A percentile compares a stretch with the other conserved stretches of the same genome.
These are phyloP conservation scores for Talaromyces stipitatus DNA, from an alignment of 495 filamentous ascomycete species.

Conservation along the genomic window DNA sequence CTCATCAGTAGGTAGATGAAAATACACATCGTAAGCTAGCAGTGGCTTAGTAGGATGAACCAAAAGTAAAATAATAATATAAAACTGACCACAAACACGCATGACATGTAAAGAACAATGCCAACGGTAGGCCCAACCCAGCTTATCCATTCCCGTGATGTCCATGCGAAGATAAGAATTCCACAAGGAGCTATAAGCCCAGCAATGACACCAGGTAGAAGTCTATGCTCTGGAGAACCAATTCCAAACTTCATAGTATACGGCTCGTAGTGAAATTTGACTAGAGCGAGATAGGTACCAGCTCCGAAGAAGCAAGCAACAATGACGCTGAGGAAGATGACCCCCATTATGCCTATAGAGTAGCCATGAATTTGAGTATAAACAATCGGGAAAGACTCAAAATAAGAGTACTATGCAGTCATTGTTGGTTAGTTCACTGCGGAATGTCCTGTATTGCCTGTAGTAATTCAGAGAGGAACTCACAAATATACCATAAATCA, in stretches of 20 bases:
- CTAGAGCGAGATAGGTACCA: conserved; percentile 43
- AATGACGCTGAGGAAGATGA: conserved; percentile 58
- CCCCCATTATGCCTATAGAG: conserved; percentile 51
- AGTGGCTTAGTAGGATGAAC: too few relatives aligned
- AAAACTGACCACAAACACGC: conserved; percentile 38
- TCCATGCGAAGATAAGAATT: conserved; percentile 32
- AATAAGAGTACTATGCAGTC: conserved; percentile 60
- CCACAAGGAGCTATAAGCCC: conserved; percentile 28
- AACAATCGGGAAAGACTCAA: conserved; percentile 69
- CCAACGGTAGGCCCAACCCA: conserved; percentile 51
- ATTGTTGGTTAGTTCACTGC: too few relatives aligned
- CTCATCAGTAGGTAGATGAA: conserved; percentile 47
- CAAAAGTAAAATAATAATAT: too few relatives aligned
- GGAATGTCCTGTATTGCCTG: too few relatives aligned
- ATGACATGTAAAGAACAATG: conserved; percentile 37
- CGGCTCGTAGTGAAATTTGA: conserved; percentile 46
- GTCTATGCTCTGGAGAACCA: conserved; percentile 40
- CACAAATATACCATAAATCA: conserved; percentile 63
- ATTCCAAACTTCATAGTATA: conserved; percentile 36
- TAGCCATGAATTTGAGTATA: conserved; percentile 57
- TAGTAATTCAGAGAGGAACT: too few relatives aligned
- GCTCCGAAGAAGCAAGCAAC: conserved; percentile 49
- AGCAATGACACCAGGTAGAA: conserved; percentile 50
- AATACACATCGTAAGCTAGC: conserved; percentile 58
- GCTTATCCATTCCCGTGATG: conserved; percentile 40